Percentiles rank a stretch among this genome's conserved stretches.
Evolutionary conservation across 2,329 filamentous ascomycete species (phyloP).

Genomic region (Aspergillus novofumigatus): DNA sequence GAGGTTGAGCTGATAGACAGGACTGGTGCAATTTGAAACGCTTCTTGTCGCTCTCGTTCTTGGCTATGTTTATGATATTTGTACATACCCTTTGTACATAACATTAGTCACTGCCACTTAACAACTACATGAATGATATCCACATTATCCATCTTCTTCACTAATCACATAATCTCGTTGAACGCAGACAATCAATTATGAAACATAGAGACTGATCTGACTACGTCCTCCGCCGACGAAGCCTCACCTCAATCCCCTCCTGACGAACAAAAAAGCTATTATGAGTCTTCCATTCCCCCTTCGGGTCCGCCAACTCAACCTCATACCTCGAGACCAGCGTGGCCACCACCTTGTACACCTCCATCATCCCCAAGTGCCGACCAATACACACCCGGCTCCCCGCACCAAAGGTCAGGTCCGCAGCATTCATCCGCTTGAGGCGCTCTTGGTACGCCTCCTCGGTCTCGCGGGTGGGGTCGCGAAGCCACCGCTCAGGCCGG

Average conservation of each 20-base stretch:
- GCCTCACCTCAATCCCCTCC: conserved; percentile 49
- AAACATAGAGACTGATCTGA: no score
- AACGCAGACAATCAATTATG: no score
- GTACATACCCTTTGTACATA: no score
- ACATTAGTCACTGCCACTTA: no score
- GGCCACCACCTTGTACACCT: conserved; percentile 58
- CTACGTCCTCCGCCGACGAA: neutral
- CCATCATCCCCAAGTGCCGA: conserved; percentile 51
- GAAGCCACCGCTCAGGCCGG: conserved; percentile 49
- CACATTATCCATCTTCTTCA: no score
- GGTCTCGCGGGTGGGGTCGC: conserved; percentile 26
- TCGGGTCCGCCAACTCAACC: conserved; percentile 50
- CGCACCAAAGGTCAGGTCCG: conserved; percentile 48
- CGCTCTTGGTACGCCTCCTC: conserved; percentile 32
- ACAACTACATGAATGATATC: no score
- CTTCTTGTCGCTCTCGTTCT: no score
- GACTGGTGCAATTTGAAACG: no score
- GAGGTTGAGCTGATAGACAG: no score
- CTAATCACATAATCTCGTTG: no score
- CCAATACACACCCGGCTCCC: conserved; percentile 55
- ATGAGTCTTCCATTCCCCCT: conserved; percentile 49
- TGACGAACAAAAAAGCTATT: conserved; percentile 60
- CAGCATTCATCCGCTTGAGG: conserved; percentile 35
- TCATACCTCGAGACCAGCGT: conserved; percentile 48
- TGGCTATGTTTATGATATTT: no score